These are phyloP conservation scores for Bipolaris victoriae DNA, from an alignment of 2,329 filamentous ascomycete genomes.

Conservation along the genomic window DNA sequence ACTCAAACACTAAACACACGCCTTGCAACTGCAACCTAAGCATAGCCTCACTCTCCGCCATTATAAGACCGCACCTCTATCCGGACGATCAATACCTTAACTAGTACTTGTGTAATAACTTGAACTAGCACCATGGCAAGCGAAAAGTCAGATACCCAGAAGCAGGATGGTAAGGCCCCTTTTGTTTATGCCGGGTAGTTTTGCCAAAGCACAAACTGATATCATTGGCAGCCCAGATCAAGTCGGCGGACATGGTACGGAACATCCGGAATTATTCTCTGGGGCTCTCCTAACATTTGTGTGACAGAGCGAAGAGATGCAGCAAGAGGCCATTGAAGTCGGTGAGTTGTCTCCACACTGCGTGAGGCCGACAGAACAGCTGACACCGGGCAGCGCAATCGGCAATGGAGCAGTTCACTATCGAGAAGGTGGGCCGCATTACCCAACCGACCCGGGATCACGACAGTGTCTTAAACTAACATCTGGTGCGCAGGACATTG, in stretches of 20 bases:
- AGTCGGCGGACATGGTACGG: conserved; percentile 96
- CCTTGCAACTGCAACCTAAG: conserved; percentile 25
- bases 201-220: conserved; percentile 33
- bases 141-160: conserved; percentile 69
- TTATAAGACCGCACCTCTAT: conserved; percentile 10
- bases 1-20: conserved; percentile 22
- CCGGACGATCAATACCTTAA: conserved; percentile 2
- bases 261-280: not conserved
- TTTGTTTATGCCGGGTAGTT: conserved; percentile 17
- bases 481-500: conserved; percentile 75
- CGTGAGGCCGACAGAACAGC: conserved; percentile 23
- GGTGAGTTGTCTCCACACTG: conserved; percentile 64
- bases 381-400: conserved; percentile 63
- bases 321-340: conserved; percentile 92
- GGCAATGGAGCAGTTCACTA: conserved; percentile 73
- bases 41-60: conserved; percentile 18
- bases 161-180: conserved; percentile 56
- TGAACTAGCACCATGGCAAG: conserved; percentile 43
- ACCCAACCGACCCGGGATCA: not conserved
- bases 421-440: conserved; percentile 67
- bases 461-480: conserved; percentile 10
- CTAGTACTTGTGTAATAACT: conserved; percentile 1
- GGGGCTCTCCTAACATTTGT: conserved; percentile 20
- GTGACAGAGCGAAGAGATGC: conserved; percentile 90
- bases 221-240: conserved; percentile 77